phyloP scores from a whole-genome alignment of 805 yeast genomes.

The Hanseniaspora vineae region DNA sequence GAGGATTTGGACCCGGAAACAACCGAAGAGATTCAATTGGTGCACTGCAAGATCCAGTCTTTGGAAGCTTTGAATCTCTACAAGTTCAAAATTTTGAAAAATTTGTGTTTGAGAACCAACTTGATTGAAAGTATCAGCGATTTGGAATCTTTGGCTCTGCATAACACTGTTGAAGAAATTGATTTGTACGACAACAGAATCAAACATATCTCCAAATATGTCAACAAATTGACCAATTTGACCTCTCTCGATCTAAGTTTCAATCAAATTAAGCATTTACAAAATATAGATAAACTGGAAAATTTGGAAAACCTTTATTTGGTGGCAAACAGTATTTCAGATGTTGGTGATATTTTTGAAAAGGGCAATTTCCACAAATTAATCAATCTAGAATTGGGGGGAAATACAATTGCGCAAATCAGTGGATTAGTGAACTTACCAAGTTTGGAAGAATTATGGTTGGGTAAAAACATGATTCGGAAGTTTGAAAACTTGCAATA shows the following conservation, averaged over 20 bases:
- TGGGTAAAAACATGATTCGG: slow-evolving; percentile 74
- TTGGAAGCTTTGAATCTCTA: slow-evolving; percentile 46
- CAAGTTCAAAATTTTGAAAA: slow-evolving; percentile 44
- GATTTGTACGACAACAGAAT: slow-evolving; percentile 90
- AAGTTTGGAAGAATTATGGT: slow-evolving; percentile 68
- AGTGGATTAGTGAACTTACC: slow-evolving; percentile 36
- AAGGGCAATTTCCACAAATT: slow-evolving; percentile 43
- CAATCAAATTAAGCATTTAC: slow-evolving; percentile 77
- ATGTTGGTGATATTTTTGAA: slow-evolving; percentile 38
- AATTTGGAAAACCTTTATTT: slow-evolving; percentile 61
- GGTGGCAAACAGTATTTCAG: slow-evolving; percentile 76
- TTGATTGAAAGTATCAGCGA: slow-evolving; percentile 61
- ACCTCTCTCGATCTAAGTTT: slow-evolving; percentile 70
- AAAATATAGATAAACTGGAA: slow-evolving; percentile 53
- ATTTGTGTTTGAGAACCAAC: slow-evolving; percentile 72
- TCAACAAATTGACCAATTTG: slow-evolving; percentile 46
- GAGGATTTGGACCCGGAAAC: slow-evolving; percentile 39
- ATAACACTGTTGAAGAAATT: slow-evolving; percentile 47
- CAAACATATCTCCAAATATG: slow-evolving; percentile 64
- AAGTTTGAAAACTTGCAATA: slow-evolving; percentile 48
- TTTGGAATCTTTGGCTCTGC: slow-evolving; percentile 45
- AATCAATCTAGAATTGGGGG: slow-evolving; percentile 77
- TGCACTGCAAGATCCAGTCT: slow-evolving; percentile 56
- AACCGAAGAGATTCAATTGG: slow-evolving; percentile 45
- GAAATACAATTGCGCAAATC: slow-evolving; percentile 55